Base-by-base conservation (phyloP, 306 rosid species). In the Astragalus membranaceus region DNA sequence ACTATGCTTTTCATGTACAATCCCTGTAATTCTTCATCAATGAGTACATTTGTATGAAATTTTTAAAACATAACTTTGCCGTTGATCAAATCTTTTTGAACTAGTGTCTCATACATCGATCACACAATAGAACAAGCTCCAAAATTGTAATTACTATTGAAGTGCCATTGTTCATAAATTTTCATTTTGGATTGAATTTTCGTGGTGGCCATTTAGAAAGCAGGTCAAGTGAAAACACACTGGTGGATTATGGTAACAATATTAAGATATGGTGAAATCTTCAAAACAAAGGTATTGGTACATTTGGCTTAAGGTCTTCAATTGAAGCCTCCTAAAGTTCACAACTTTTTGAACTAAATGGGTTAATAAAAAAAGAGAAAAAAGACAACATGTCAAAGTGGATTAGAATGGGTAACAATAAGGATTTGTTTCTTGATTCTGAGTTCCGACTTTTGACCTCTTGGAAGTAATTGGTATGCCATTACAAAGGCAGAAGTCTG, bases 1-100 rank as follows among this genome's bases (percentile, higher is more conserved):
- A 46, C 36, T 57, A 36, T 75, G 71, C 72, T 75, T 77, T 76
- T 75, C 59, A 58, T 67, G 64, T 69, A 69, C 76, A 37, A 17
- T 17, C 17, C 17, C 35, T n/a, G 32, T 72, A 23, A 17, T 44
- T 71, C 48, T 64, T 56, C 16, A 33, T 35, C 43, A 43, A 48
- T 62, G 52, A 23, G 57, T 71, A 26, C 44, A 61, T 30, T 37
- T 67, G 47, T 67, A 26, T 62, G 56, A 36, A 35, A 50, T 37
- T 75, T 33, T 5, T 26, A 32, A 12, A 50, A 72, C 20, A 9
- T 67, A 39, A 75, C 29, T 36, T 76, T 57, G 70, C 29, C 23
- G 48, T 77, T 64, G 10, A 46, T 48, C 64, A 9, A 30, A 63
- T 70, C 67, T 53, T 55, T 62, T 29, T 73, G 65, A 53, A 75